Conservation (phyloP, 2,329 filamentous ascomycete genomes). For the Aspergillus puulaauensis region DNA sequence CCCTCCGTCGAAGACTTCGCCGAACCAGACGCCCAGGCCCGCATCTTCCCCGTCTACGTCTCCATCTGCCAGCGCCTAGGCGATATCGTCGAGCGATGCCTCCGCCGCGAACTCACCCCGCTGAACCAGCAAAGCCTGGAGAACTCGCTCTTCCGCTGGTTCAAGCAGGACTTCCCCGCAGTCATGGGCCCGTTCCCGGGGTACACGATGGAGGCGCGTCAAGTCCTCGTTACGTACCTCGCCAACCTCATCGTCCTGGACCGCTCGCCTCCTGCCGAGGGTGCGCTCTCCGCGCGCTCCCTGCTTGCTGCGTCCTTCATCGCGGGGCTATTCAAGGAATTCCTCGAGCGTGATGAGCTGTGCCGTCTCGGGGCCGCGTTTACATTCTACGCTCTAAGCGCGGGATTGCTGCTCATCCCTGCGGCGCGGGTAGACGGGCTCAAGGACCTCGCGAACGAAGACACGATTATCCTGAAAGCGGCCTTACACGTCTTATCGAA, state of each 20-base stretch:
- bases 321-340: conserved; percentile 33
- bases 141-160: conserved; percentile 42
- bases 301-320: conserved; percentile 43
- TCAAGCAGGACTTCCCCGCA: conserved; percentile 32
- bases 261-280: conserved; percentile 20
- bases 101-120: conserved; percentile 34
- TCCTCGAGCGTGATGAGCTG: conserved; percentile 42
- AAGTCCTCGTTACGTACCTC: conserved; percentile 40
- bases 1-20: conserved; percentile 27
- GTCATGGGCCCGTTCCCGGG: conserved; percentile 12
- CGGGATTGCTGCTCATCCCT: conserved; percentile 41
- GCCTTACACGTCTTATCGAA: conserved; percentile 28
- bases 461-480: conserved; percentile 20
- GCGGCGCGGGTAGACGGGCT: conserved; percentile 29
- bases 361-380: conserved; percentile 42
- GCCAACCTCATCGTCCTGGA: conserved; percentile 41
- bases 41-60: conserved; percentile 40
- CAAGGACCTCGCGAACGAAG: conserved; percentile 18
- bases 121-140: conserved; percentile 29
- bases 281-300: conserved; percentile 35
- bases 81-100: conserved; percentile 41
- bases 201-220: conserved; percentile 31
- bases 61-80: conserved; percentile 42
- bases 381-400: conserved; percentile 43
- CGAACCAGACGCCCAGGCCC: conserved; percentile 22